These are phyloP conservation scores for Intubia oerlemansii DNA, from an alignment of 2,329 filamentous ascomycete species.

Conservation along the genomic window DNA sequence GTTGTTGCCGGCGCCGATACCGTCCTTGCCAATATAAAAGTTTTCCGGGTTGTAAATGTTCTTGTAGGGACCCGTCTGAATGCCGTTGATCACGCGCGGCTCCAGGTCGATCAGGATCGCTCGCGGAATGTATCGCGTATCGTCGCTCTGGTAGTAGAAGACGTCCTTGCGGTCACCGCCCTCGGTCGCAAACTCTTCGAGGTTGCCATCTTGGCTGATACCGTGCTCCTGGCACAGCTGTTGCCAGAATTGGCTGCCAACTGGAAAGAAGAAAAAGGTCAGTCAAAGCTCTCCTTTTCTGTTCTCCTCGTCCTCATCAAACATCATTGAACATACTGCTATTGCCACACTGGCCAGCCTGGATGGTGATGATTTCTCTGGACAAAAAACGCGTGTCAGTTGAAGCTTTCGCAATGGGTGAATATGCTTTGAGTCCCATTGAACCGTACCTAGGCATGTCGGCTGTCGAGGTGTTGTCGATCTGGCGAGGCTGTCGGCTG, in stretches of 20 bases:
- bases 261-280: too few relatives aligned
- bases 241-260: constrained; percentile 97
- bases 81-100: constrained; percentile 76
- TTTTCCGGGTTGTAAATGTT: constrained; percentile 99
- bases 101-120: constrained; percentile 92
- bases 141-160: constrained; percentile 98
- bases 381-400: neutral
- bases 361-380: constrained; percentile 98
- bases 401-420: neutral
- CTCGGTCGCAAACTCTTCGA: constrained; percentile 94
- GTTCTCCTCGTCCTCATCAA: too few relatives aligned
- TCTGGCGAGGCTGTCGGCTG: too few relatives aligned
- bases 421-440: neutral
- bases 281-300: neutral
- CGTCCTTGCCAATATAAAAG: constrained; percentile 90
- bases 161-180: constrained; percentile 97
- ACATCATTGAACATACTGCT: constrained; percentile 68
- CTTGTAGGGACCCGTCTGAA: constrained; percentile 83
- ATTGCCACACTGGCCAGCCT: constrained; percentile 98
- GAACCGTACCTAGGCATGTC: constrained; percentile 15
- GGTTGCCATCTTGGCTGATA: constrained; percentile 90
- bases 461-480: constrained; percentile 1
- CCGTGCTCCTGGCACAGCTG: constrained; percentile 96
- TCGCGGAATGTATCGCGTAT: constrained; percentile 91
- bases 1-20: constrained; percentile 87